Base-by-base conservation (phyloP, 176 grass and related monocot genomes). In the Lolium multiflorum region DNA sequence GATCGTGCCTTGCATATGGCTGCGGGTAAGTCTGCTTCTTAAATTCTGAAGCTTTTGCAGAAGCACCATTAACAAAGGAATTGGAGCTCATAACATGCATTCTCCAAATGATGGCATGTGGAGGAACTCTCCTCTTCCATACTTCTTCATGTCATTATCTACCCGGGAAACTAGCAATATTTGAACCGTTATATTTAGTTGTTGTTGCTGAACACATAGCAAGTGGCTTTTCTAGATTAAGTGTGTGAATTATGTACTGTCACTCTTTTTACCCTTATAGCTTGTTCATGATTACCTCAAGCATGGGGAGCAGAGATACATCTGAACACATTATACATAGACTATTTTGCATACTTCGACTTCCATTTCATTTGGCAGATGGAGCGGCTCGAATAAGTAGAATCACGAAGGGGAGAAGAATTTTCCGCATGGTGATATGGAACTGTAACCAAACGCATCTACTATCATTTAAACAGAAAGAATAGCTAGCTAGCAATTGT, bases 71-170 rank as follows among this genome's bases (percentile, higher is more conserved):
- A 96, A 98, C 88, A 98, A 94, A 78, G 97, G 97, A 76, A 98
- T 98, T 91, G 97, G 90, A 79, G 97, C 96, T 73, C 94, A 96
- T 78, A 98, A 94, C 64, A 96, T 98, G 97, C 97, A 98, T 79
- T 98, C 94, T 76, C 90, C 96, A 20, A 98, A 98, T 87, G 97
- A 98, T 81, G 97, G 97, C 50, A 71, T 98, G 65, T 98, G 97
- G 97, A 98, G 97, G 97, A 96, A 88, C 48, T 43, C 7, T n/a
- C 2, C 4, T 76, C 62, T 63, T 88, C 10, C 54, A 46, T 49
- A 12, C 28, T 31, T 31, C 17, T 31, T 62, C 41, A 43, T 2
- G 4, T 43, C 41, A 43, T 43, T 43, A 43, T 31, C 28, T 31
- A 31, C 28, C 28, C 28, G 28, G 28, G 28, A 31, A 31, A 31